Evolutionary conservation across 2,329 filamentous ascomycete species (phyloP), one percentile per base, ranked within the genome.

Genomic region (Colletotrichum sp.): DNA sequence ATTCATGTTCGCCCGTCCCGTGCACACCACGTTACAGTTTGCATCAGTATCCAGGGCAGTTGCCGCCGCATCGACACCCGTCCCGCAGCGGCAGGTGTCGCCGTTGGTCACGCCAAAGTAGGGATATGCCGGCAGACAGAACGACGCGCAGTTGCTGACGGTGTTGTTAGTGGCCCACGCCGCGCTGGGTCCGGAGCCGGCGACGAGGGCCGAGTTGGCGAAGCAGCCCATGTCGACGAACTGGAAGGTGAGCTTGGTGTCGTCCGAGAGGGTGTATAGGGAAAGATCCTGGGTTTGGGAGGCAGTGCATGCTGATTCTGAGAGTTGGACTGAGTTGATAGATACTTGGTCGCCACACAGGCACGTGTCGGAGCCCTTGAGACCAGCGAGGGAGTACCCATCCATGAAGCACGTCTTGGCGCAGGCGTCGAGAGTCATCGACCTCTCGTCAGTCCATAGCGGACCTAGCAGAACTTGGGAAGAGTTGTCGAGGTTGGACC

Each of bases 241-340:
- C 44, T 21, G 44, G n/a, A 49, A 49, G 44, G 10, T 49, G 44
- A 21, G 18, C 10, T 49, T 21, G 10, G 3, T 13, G 44, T 21
- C 10, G n/a, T 49, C n/a, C n/a, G 6, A 21, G 44, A 49, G 10
- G 6, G 6, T 21, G 10, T 13, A 49, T 0, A 49, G 4, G 10
- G 44, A 49, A 1, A 13, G 6, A 3, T 21, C 44, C 44, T 21
- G 6, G n/a, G 0, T 21, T 12, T 21, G 44, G 2, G 2, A 21
- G 2, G 9, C 1, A 3, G 18, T 3, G 10, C n/a, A 49, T 4
- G 2, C 9, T 49, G 44, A 49, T 0, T 6, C 3, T 13, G 18
- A 49, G 18, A 21, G 18, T 2, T 49, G 44, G 6, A 21, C 44
- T 21, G n/a, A 21, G 44, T 49, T 49, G 44, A 13, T 21, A 3